These are phyloP conservation scores for Discostella pseudostelligera DNA, from an alignment of 108 stramenopile species.

Conservation along the genomic window DNA sequence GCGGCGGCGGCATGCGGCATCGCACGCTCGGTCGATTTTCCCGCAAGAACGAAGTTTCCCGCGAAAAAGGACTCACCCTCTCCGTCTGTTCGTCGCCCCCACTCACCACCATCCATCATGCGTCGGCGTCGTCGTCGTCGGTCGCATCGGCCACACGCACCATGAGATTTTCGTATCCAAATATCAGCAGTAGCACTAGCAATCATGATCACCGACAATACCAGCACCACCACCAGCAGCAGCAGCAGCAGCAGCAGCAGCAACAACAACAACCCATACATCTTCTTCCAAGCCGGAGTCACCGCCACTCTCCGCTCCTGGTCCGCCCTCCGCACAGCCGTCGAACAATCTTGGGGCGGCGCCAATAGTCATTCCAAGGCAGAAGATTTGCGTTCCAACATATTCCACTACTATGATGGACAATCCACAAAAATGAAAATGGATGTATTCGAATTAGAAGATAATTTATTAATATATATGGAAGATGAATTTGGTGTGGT, in stretches of 20 bases:
- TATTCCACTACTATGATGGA: conserved; percentile 54
- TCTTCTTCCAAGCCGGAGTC: conserved; percentile 83
- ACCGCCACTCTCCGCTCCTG: conserved; percentile 82
- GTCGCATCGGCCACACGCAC: no score
- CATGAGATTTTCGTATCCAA: no score
- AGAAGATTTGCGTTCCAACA: conserved; percentile 56
- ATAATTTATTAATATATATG: conserved; percentile 76
- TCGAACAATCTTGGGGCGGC: conserved; percentile 71
- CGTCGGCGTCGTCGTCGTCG: no score
- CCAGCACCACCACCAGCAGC: background rate
- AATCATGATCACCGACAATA: no score
- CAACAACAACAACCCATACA: conserved; percentile 29
- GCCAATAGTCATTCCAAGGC: conserved; percentile 46
- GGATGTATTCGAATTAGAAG: conserved; percentile 59
- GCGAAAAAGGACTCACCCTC: no score
- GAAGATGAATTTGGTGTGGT: conserved; percentile 87
- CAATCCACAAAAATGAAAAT: conserved; percentile 47
- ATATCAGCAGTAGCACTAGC: no score
- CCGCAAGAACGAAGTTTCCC: no score
- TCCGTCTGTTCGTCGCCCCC: no score
- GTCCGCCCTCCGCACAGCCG: conserved; percentile 78
- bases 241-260: background rate
- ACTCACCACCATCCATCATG: no score
- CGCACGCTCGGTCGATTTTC: no score
- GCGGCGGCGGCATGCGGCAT: no score